phyloP scores from a whole-genome alignment of 805 yeast genomes.

The Priceomyces castillae region DNA sequence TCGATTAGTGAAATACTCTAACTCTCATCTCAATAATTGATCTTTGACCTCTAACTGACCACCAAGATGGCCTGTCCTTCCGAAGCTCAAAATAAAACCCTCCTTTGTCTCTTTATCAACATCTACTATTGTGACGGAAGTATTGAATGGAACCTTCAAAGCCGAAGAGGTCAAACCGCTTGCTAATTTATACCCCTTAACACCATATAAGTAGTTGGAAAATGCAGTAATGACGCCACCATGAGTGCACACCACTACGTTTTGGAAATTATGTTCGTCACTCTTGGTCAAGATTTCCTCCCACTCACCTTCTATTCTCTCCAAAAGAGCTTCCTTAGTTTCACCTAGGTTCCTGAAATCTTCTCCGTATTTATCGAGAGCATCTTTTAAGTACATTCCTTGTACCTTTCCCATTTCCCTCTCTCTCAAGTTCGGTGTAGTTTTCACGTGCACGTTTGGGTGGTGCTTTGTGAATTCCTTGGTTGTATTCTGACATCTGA shows the following conservation, averaged over 20 bases:
- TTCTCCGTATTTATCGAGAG: slow-evolving; percentile 57
- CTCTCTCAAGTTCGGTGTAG: slow-evolving; percentile 57
- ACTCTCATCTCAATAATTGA: slow-evolving; percentile 40
- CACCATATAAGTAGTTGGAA: slow-evolving; percentile 47
- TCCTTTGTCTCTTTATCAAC: slow-evolving; percentile 37
- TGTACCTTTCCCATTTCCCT: slow-evolving; percentile 74
- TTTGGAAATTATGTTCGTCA: slow-evolving; percentile 32
- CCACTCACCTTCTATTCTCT: slow-evolving; percentile 50
- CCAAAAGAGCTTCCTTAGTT: slow-evolving; percentile 40
- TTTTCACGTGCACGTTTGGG: slow-evolving; percentile 20
- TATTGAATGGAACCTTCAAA: slow-evolving; percentile 65
- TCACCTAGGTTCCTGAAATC: slow-evolving; percentile 70
- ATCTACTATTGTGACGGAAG: slow-evolving; percentile 70
- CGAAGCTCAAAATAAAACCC: slow-evolving; percentile 53
- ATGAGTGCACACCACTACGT: slow-evolving; percentile 67
- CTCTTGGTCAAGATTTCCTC: slow-evolving; percentile 38
- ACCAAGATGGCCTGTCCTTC: slow-evolving; percentile 68
- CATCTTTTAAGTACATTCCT: slow-evolving; percentile 70
- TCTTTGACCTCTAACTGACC: slow-evolving; percentile 51
- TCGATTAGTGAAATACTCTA: background rate
- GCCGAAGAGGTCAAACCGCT: slow-evolving; percentile 37
- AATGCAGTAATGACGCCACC: slow-evolving; percentile 77
- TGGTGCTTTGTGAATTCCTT: slow-evolving; percentile 33
- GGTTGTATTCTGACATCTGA: slow-evolving; percentile 61
- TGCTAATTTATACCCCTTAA: slow-evolving; percentile 34